Evolutionary conservation across 139 green algal genomes (phyloP).

Genomic region (Trebouxia sp.): DNA sequence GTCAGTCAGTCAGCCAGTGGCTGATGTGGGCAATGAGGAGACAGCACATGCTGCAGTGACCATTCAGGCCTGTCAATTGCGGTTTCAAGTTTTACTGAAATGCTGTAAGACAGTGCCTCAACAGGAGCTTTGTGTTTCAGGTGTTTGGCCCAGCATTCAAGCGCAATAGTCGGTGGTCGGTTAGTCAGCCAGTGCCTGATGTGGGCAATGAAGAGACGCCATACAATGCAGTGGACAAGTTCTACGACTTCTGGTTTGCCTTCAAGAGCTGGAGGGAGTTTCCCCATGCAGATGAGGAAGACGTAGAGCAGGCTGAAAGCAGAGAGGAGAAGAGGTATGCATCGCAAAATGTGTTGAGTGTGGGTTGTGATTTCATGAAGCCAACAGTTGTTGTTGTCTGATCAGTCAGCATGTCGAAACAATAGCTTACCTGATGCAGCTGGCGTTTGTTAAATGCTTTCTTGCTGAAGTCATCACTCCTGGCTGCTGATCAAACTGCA

Average conservation of each 20-base stretch:
- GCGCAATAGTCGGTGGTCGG: constrained; percentile 86
- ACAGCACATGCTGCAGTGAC: too few species aligned
- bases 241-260: constrained; percentile 96
- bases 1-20: background rate
- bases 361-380: too few species aligned
- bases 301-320: constrained; percentile 84
- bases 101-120: too few species aligned
- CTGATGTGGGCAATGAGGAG: background rate
- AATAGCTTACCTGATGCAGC: too few species aligned
- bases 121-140: constrained; percentile 47
- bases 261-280: constrained; percentile 97
- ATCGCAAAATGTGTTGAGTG: too few species aligned
- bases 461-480: too few species aligned
- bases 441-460: too few species aligned
- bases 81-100: too few species aligned
- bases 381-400: too few species aligned
- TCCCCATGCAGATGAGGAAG: constrained; percentile 94
- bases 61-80: too few species aligned
- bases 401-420: too few species aligned
- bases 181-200: constrained; percentile 71
- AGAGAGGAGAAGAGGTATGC: constrained; percentile 42
- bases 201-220: constrained; percentile 63
- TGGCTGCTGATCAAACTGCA: too few species aligned
- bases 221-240: constrained; percentile 70
- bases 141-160: constrained; percentile 91